These are phyloP conservation scores for Epichloe hybrida DNA, from an alignment of 2,329 filamentous ascomycete species.

Conservation along the genomic window DNA sequence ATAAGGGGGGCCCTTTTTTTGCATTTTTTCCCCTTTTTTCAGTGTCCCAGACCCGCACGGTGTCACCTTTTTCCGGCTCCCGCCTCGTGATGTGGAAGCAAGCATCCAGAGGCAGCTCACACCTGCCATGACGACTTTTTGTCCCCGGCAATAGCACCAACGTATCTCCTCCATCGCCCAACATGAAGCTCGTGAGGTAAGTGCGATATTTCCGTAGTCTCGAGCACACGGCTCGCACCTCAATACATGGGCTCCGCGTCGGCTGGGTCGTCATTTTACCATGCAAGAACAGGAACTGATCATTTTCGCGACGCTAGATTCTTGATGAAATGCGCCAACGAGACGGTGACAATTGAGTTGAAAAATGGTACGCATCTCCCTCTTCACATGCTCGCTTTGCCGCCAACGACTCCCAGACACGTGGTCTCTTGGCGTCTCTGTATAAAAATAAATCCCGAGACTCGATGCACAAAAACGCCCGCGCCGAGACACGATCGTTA, in stretches of 20 bases:
- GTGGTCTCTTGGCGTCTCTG: neutral
- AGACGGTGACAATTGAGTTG: constrained; percentile 95
- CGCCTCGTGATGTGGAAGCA: neutral
- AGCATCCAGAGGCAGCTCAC: neutral
- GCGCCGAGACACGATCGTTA: neutral
- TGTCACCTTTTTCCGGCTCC: neutral
- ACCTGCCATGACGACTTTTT: neutral
- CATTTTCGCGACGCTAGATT: constrained; percentile 46
- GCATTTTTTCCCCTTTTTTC: neutral
- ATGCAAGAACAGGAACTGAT: constrained; percentile 8
- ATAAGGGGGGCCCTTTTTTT: neutral
- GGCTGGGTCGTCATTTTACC: neutral
- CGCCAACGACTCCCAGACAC: neutral
- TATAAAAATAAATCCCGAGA: neutral
- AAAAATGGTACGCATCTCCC: constrained; percentile 64
- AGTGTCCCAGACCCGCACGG: neutral
- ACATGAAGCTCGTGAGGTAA: constrained; percentile 96
- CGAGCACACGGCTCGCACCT: neutral
- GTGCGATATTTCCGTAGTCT: constrained; percentile 14
- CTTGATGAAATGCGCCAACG: constrained; percentile 98
- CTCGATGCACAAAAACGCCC: neutral
- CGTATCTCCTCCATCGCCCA: constrained; percentile 24
- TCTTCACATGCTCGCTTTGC: neutral
- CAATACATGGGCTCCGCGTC: neutral
- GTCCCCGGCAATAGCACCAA: neutral